Evolutionary conservation across 108 stramenopile genomes (phyloP).

Genomic region (Cyclotella kingstonii): DNA sequence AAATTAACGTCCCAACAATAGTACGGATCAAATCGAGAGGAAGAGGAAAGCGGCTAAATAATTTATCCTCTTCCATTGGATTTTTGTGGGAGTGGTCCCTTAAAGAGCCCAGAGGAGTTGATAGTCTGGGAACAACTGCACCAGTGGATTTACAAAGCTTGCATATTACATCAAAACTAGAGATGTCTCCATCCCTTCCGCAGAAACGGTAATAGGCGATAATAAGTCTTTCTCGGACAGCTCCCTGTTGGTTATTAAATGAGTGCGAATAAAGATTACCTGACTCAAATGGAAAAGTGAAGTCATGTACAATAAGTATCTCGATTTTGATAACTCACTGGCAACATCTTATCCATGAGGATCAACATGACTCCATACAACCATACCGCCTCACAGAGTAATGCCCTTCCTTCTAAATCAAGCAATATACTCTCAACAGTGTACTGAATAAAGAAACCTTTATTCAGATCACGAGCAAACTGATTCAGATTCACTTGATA

Average conservation of each 20-base stretch:
- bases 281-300: neutral
- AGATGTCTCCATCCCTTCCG: constrained; percentile 33
- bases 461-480: constrained; percentile 46
- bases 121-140: constrained; percentile 9
- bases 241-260: constrained; percentile 10
- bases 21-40: constrained; percentile 27
- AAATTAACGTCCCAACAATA: constrained; percentile 47
- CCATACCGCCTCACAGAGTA: constrained; percentile 62
- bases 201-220: constrained; percentile 46
- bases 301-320: neutral
- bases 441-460: constrained; percentile 61
- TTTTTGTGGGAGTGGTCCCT: constrained; percentile 23
- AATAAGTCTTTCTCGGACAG: constrained; percentile 58
- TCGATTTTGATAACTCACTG: constrained; percentile 8
- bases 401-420: constrained; percentile 54
- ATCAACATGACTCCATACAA: constrained; percentile 63
- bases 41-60: constrained; percentile 50
- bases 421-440: constrained; percentile 54
- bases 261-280: neutral
- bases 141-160: constrained; percentile 43
- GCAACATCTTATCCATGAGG: constrained; percentile 47
- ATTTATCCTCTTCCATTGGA: constrained; percentile 32
- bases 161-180: constrained; percentile 38
- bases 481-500: constrained; percentile 45
- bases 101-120: constrained; percentile 8